Conservation (phyloP, 2,329 filamentous ascomycete species). For the Fusarium pininemorale region DNA sequence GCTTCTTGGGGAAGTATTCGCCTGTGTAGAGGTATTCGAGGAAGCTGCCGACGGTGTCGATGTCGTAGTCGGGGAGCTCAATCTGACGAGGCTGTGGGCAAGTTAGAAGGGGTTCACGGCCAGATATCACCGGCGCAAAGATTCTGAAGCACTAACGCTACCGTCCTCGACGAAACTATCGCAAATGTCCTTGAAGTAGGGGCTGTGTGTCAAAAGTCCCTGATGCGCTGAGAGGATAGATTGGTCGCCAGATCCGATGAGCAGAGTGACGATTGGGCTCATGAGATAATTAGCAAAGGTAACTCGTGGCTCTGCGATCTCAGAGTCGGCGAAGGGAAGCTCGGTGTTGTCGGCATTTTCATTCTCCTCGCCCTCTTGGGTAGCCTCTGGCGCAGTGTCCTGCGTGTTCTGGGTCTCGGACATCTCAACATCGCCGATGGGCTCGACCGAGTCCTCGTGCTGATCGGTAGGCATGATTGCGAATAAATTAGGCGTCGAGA, state of each 20-base stretch:
- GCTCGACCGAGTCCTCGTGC: constrained; percentile 38
- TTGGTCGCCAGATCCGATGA: constrained; percentile 70
- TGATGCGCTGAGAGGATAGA: constrained; percentile 82
- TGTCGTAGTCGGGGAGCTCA: constrained; percentile 60
- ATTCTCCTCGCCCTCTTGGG: constrained; percentile 47
- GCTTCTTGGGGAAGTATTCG: constrained; percentile 76
- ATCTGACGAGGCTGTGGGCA: constrained; percentile 68
- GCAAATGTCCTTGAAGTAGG: constrained; percentile 75
- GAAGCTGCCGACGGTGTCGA: constrained; percentile 50
- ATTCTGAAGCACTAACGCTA: constrained; percentile 58
- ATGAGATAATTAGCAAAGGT: constrained; percentile 69
- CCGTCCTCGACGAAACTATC: constrained; percentile 68
- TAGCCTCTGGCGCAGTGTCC: constrained; percentile 35
- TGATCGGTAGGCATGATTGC: constrained; percentile 46
- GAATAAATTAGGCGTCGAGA: background rate
- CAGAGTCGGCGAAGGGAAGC: constrained; percentile 52
- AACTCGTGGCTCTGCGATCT: constrained; percentile 48
- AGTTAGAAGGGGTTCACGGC: background rate
- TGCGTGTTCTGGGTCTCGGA: constrained; percentile 39
- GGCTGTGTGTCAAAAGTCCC: constrained; percentile 76
- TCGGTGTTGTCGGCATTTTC: constrained; percentile 47
- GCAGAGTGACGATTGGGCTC: constrained; percentile 74
- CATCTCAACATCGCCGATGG: constrained; percentile 53
- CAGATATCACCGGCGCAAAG: background rate
- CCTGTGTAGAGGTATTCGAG: constrained; percentile 54